phyloP scores from a whole-genome alignment of 1,284 basidiomycete genomes.

The Schizopora paradoxa region DNA sequence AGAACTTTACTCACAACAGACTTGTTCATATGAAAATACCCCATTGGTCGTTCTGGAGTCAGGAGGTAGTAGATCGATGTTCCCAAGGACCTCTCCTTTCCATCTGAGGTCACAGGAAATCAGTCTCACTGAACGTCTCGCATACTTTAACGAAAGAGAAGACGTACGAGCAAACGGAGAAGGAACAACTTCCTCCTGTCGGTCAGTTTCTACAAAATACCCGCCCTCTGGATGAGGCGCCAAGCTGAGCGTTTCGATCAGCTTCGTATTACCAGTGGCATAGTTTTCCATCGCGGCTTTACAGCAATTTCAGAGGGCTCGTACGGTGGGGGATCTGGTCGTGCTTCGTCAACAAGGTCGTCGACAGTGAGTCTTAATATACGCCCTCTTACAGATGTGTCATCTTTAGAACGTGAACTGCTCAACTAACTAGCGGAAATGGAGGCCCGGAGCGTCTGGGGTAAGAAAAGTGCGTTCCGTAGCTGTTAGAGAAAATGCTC shows the following conservation, averaged over 20 bases:
- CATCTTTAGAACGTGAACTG: no score
- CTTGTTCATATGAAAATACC: constrained; percentile 44
- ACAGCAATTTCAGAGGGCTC: no score
- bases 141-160: background rate
- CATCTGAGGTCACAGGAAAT: constrained; percentile 20
- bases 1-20: constrained; percentile 37
- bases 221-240: constrained; percentile 37
- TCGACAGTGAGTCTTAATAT: no score
- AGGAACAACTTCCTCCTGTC: constrained; percentile 28
- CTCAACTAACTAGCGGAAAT: no score
- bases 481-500: no score
- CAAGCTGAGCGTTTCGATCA: constrained; percentile 30
- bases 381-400: no score
- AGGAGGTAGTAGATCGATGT: constrained; percentile 47
- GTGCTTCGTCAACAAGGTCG: no score
- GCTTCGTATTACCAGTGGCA: constrained; percentile 26
- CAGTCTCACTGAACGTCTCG: background rate
- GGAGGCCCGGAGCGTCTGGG: no score
- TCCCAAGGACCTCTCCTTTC: constrained; percentile 29
- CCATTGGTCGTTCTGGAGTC: constrained; percentile 33
- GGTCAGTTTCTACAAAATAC: constrained; percentile 38
- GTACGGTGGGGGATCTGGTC: no score
- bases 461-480: no score
- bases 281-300: constrained; percentile 11
- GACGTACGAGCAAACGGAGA: constrained; percentile 36